phyloP scores from a whole-genome alignment of 2,329 filamentous ascomycete species.

The Neonectria coccinea region DNA sequence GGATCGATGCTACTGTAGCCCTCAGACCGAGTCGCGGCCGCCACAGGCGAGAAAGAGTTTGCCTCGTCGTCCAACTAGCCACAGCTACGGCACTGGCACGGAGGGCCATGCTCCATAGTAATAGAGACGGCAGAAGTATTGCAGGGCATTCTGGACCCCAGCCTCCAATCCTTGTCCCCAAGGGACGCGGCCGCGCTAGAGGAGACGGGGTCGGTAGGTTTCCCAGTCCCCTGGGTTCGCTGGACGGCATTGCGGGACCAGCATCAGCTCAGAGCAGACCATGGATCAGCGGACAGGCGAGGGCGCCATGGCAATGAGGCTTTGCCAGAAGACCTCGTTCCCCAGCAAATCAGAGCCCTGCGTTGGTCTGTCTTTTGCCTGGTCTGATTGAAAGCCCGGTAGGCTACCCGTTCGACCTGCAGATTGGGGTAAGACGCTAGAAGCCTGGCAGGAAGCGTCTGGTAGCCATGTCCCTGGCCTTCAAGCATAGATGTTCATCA shows the following conservation, averaged over 20 bases:
- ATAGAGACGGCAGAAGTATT: constrained; percentile 33
- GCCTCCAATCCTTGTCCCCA: constrained; percentile 27
- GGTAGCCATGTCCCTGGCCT: constrained; percentile 27
- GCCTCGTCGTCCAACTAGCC: constrained; percentile 21
- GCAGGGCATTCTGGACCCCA: constrained; percentile 30
- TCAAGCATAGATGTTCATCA: constrained; percentile 14
- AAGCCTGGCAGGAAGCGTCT: constrained; percentile 36
- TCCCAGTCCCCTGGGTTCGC: constrained; percentile 38
- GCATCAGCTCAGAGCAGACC: constrained; percentile 33
- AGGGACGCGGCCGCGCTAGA: constrained; percentile 31
- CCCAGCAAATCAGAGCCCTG: constrained; percentile 28
- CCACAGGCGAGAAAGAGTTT: constrained; percentile 24
- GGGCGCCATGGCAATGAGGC: constrained; percentile 25
- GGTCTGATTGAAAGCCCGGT: constrained; percentile 20
- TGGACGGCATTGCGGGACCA: constrained; percentile 33
- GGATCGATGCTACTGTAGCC: constrained; percentile 23
- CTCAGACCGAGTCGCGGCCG: constrained; percentile 21
- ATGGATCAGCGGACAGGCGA: constrained; percentile 36
- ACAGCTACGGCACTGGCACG: constrained; percentile 28
- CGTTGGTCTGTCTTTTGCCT: constrained; percentile 19
- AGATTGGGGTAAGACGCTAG: constrained; percentile 41
- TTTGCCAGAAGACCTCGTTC: constrained; percentile 33
- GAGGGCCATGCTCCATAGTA: constrained; percentile 19
- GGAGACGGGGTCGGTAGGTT: constrained; percentile 32
- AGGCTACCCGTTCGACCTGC: constrained; percentile 32